A percentile compares a stretch with the other conserved stretches of the same genome.
Conservation (phyloP, 176 grass and related monocot species). For the Juncus inflexus region DNA sequence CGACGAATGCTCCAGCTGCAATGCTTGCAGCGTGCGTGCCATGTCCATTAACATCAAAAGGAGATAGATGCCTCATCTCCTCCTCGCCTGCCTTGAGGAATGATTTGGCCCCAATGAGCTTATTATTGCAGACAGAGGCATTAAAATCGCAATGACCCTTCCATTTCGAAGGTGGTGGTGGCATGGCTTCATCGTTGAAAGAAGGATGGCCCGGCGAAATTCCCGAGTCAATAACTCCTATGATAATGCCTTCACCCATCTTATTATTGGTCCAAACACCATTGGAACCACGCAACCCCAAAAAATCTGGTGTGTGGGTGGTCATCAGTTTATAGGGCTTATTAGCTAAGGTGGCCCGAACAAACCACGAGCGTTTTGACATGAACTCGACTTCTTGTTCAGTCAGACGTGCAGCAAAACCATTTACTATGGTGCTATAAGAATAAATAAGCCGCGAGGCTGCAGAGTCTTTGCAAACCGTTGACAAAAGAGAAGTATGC, state of each 20-base stretch:
- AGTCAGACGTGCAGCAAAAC: slow-evolving; percentile 55
- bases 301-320: slow-evolving; percentile 57
- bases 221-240: slow-evolving; percentile 61
- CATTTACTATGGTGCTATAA: slow-evolving; percentile 53
- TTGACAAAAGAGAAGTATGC: slow-evolving; percentile 54
- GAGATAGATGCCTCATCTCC: slow-evolving; percentile 49
- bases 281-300: slow-evolving; percentile 36
- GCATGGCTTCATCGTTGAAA: slow-evolving; percentile 47
- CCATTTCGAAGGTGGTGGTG: slow-evolving; percentile 55
- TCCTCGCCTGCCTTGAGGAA: slow-evolving; percentile 53
- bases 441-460: slow-evolving; percentile 54
- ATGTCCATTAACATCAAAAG: slow-evolving; percentile 41
- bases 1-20: slow-evolving; percentile 44
- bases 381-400: slow-evolving; percentile 41
- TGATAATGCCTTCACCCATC: slow-evolving; percentile 77
- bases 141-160: slow-evolving; percentile 75
- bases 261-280: slow-evolving; percentile 60
- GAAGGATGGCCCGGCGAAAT: slow-evolving; percentile 56
- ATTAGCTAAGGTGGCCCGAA: slow-evolving; percentile 35
- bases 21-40: slow-evolving; percentile 73
- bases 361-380: slow-evolving; percentile 49
- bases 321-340: slow-evolving; percentile 53
- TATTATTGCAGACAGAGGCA: slow-evolving; percentile 64
- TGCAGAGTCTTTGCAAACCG: slow-evolving; percentile 36
- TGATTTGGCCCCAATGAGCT: slow-evolving; percentile 74